phyloP scores from a whole-genome alignment of 371 early-diverging fungal genomes.

The Choanephora cucurbitarum region DNA sequence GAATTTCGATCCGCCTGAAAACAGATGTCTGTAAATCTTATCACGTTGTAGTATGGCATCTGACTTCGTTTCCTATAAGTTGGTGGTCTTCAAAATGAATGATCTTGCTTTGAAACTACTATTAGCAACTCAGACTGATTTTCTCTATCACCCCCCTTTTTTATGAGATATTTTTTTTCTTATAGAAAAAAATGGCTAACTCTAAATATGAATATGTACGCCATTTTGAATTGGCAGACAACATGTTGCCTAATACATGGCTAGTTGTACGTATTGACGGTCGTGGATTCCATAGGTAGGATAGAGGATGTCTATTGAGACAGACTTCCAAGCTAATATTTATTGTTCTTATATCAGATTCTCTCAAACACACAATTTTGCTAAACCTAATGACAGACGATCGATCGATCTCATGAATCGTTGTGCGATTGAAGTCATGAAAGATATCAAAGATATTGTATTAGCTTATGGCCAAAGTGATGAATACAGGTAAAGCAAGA shows the following conservation, averaged over 20 bases:
- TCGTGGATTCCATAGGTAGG: conserved; percentile 84
- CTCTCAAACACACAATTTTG: conserved; percentile 79
- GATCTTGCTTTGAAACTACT: no score
- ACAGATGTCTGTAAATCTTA: no score
- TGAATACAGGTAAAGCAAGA: conserved; percentile 75
- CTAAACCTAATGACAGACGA: conserved; percentile 90
- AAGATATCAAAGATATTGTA: conserved; percentile 78
- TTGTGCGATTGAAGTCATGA: conserved; percentile 79
- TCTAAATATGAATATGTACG: conserved; percentile 94
- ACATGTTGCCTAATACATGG: conserved; percentile 81
- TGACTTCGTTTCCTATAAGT: no score
- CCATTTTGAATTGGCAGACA: conserved; percentile 80
- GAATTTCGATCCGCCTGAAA: no score
- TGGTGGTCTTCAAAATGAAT: no score
- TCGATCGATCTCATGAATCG: conserved; percentile 87
- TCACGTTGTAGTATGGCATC: no score
- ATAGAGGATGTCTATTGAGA: no score
- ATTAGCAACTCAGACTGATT: no score
- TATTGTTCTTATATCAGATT: no score
- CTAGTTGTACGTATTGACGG: conserved; percentile 95
- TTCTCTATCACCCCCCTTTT: no score
- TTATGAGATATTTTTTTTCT: conserved; percentile 7
- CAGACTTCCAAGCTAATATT: no score
- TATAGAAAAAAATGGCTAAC: conserved; percentile 68
- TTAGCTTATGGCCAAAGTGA: conserved; percentile 95